These are phyloP conservation scores for Fusarium solani-melongenae DNA, from an alignment of 2,329 filamentous ascomycete species.

Conservation along the genomic window DNA sequence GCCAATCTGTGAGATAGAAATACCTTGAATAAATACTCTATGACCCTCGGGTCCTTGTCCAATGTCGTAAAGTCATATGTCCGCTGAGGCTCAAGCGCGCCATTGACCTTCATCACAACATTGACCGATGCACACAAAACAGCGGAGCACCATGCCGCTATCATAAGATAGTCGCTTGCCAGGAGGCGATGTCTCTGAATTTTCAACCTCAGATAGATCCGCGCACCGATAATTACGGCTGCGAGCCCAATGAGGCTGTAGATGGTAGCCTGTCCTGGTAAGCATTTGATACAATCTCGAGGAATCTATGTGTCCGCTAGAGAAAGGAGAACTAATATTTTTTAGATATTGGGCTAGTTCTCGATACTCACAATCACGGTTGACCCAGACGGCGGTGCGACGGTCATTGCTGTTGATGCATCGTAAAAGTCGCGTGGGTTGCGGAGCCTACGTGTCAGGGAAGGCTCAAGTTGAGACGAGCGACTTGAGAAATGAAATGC, in stretches of 20 bases:
- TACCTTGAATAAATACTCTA: constrained; percentile 34
- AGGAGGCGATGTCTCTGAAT: constrained; percentile 16
- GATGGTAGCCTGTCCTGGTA: constrained; percentile 3
- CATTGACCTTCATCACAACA: constrained; percentile 6
- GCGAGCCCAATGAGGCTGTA: constrained; percentile 15
- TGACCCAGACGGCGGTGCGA: not conserved
- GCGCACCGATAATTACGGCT: constrained; percentile 3
- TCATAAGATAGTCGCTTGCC: constrained; percentile 24
- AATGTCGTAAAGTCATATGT: constrained; percentile 24
- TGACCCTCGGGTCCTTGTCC: not conserved
- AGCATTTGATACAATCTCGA: not conserved
- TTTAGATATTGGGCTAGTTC: not conserved
- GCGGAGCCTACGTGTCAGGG: not conserved
- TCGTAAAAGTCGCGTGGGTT: not conserved
- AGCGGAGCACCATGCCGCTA: constrained; percentile 15
- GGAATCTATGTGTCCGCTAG: not conserved
- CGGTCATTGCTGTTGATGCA: not conserved
- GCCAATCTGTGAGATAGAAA: not conserved
- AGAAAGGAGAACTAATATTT: not conserved
- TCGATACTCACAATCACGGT: not conserved
- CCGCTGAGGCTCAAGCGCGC: constrained; percentile 23
- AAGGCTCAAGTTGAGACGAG: not conserved
- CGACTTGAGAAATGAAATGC: not conserved
- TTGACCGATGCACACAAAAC: constrained; percentile 19
- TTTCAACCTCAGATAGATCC: constrained; percentile 20